phyloP scores from a whole-genome alignment of 148 eudicot genomes.

The Camellia lanceoleosa region DNA sequence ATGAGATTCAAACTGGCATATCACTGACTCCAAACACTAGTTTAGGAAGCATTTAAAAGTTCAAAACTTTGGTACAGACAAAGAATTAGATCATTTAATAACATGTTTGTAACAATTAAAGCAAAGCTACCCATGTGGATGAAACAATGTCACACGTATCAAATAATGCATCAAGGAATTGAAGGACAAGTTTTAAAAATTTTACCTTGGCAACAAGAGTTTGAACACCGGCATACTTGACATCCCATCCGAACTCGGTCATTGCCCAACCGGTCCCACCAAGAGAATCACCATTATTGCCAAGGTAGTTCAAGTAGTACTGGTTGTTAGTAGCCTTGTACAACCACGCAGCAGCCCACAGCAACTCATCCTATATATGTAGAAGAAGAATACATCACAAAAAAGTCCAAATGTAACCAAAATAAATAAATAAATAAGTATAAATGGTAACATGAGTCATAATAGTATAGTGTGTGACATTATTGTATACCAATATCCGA shows the following conservation, averaged over 20 bases:
- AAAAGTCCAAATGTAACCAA: no score
- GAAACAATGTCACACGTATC: not conserved
- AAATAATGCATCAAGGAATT: not conserved
- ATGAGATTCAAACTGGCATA: no score
- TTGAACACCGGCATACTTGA: conserved; percentile 98
- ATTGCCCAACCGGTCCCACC: conserved; percentile 98
- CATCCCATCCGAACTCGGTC: conserved; percentile 99
- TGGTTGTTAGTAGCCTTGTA: conserved; percentile 86
- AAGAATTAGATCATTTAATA: not conserved
- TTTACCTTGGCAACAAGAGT: conserved; percentile 89
- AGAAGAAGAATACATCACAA: no score
- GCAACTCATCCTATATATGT: conserved; percentile 69
- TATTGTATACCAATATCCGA: no score
- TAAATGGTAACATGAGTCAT: no score
- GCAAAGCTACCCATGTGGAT: no score
- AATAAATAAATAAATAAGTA: no score
- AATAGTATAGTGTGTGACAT: no score
- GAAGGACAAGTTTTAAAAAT: not conserved
- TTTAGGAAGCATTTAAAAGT: no score
- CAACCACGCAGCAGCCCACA: conserved; percentile 98
- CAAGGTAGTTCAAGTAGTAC: conserved; percentile 79
- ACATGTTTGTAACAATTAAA: no score
- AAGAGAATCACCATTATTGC: conserved; percentile 63
- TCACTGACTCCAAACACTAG: no score
- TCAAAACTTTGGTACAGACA: no score